These are phyloP conservation scores for Erysimum cheiri DNA, from an alignment of 441 rosid species.

Conservation along the genomic window DNA sequence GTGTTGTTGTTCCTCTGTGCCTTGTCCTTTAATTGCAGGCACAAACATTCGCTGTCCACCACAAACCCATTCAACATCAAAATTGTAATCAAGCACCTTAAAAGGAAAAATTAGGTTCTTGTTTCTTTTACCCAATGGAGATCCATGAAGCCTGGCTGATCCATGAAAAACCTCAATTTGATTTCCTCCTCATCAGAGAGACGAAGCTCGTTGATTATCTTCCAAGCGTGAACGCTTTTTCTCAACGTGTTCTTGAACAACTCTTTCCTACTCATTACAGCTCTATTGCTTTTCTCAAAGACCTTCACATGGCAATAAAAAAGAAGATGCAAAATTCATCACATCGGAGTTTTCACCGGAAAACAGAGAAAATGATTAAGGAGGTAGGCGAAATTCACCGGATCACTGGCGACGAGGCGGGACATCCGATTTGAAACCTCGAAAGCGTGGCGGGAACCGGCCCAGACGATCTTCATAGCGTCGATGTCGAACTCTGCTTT, in stretches of 20 bases:
- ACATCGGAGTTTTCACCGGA: background rate
- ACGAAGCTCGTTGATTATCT: slow-evolving; percentile 69
- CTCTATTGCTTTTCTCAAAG: slow-evolving; percentile 76
- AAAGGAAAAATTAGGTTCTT: slow-evolving; percentile 22
- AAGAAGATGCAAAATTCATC: background rate
- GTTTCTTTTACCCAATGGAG: slow-evolving; percentile 69
- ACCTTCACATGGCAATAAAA: slow-evolving; percentile 46
- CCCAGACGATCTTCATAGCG: slow-evolving; percentile 83
- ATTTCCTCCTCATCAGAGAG: slow-evolving; percentile 74
- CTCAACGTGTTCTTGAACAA: slow-evolving; percentile 78
- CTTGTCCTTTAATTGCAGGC: slow-evolving; percentile 89
- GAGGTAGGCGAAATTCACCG: slow-evolving; percentile 45
- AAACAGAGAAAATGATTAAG: background rate
- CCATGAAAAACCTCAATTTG: slow-evolving; percentile 59
- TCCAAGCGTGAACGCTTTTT: slow-evolving; percentile 82
- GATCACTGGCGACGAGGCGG: slow-evolving; percentile 83
- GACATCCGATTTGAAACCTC: slow-evolving; percentile 71
- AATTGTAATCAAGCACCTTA: background rate
- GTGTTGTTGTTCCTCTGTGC: slow-evolving; percentile 81
- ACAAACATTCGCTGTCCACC: slow-evolving; percentile 74
- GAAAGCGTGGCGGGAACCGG: slow-evolving; percentile 69
- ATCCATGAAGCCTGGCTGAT: slow-evolving; percentile 77
- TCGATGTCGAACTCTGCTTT: slow-evolving; percentile 72
- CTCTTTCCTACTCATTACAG: slow-evolving; percentile 69
- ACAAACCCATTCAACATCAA: slow-evolving; percentile 4